Base-by-base conservation (phyloP, 768 basidiomycete species). In the Cystofilobasidium capitatum region DNA sequence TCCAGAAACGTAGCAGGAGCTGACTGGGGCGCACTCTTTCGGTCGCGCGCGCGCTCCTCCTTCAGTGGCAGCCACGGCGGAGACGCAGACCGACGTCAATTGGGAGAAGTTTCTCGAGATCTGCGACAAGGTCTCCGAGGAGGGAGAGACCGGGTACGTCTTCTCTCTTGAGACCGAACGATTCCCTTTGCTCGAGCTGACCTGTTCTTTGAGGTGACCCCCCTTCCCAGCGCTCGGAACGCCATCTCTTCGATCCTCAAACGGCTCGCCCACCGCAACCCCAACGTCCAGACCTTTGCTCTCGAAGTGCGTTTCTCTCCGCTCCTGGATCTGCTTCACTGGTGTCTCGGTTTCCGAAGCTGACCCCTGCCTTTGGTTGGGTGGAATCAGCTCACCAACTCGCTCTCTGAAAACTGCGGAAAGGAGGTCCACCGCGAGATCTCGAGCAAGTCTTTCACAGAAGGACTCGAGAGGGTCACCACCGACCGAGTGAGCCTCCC, bases 101-200 rank as follows among this genome's bases (percentile, higher is more conserved):
- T 99, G 96, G 96, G 92, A 92, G 75, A 81, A 91, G 67, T 90
- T 93, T 70, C 75, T 97, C 58, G 91, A 88, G 72, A 78, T 98
- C n/a, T 96, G 92, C 72, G 96, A 99, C 80, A 96, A 96, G 78
- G 92, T 99, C 8, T 81, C 82, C 36, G 91, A 92, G 16, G 94
- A 99, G 71, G 88, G 89, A 2, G 84, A 87, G 74, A 78, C 82
- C 57, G 93, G 93, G 93, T 92, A 65, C 70, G 84, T 77, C 20
- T 31, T 35, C 26, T 31, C 10, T 31, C 7, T 2, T 24, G 12
- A 33, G 22, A n/a, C 33, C 10, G n/a, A 36, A 1, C 9, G 26
- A 6, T 4, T 1, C 0, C 17, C n/a, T 12, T 24, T 8, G 5
- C 37, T 20, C 0, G 37, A 29, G 29, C 17, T 45, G n/a, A n/a